Evolutionary conservation across 2,329 filamentous ascomycete species (phyloP).

Genomic region (Pyrenophora seminiperda): DNA sequence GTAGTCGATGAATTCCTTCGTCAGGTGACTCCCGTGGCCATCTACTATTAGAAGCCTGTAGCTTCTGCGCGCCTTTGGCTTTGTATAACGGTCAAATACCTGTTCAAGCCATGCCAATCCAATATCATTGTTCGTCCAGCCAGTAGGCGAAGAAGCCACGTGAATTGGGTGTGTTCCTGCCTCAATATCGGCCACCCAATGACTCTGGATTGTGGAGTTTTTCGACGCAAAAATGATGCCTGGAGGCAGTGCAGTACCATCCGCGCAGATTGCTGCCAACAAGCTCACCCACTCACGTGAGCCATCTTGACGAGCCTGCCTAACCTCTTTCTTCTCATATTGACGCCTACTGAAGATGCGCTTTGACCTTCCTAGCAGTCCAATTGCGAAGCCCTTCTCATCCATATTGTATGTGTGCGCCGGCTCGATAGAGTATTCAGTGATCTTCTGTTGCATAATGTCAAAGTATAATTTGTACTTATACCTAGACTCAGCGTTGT

Average conservation of each 20-base stretch:
- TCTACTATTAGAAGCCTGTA: constrained; percentile 15
- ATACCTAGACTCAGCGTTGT: constrained; percentile 6
- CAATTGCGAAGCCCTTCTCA: constrained; percentile 11
- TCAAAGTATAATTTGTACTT: constrained; percentile 15
- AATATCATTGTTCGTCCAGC: constrained; percentile 12
- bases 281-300: not conserved
- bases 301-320: not conserved
- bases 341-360: constrained; percentile 9
- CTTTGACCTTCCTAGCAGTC: constrained; percentile 8
- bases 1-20: constrained; percentile 43
- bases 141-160: constrained; percentile 18
- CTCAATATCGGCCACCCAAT: constrained; percentile 7
- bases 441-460: constrained; percentile 12
- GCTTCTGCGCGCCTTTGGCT: not conserved
- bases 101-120: constrained; percentile 8
- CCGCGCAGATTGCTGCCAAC: not conserved
- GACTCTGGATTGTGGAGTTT: not conserved
- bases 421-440: constrained; percentile 8
- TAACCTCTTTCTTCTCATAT: not conserved
- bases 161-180: constrained; percentile 4
- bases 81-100: not conserved
- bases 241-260: not conserved
- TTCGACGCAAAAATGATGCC: not conserved
- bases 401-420: constrained; percentile 18
- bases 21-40: constrained; percentile 31